Base-by-base conservation (phyloP, 2,329 filamentous ascomycete genomes). In the Paraphaeosphaeria sporulosa region DNA sequence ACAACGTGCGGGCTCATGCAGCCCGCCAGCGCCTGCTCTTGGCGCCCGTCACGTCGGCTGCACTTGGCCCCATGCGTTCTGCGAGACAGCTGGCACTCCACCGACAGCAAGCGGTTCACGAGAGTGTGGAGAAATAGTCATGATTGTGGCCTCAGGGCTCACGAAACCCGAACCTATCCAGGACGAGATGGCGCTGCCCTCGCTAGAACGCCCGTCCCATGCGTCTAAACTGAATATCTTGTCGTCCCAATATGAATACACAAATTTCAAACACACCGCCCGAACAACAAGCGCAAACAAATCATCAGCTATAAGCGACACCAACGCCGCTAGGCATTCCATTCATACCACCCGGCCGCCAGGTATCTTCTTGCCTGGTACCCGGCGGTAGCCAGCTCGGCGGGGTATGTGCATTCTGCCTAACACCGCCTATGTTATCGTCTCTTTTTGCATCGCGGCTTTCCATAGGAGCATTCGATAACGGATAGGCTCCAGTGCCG, bases 301-400 rank as follows among this genome's bases (percentile, higher is more conserved):
- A 55, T 49, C 36, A 15, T 58, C 49, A 67, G 13, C 60, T 63
- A 34, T 64, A 72, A 47, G 63, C 67, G 60, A 75, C 71, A 40
- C 67, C 71, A 53, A 75, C 66, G 32, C 64, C 66, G n/a, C 62
- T 62, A 34, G 64, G 50, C 46, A 63, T 66, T 5, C 69, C 66
- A 53, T 68, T 70, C 40, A 68, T 68, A 1, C 68, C 68, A 53
- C 69, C 67, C 6, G 71, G 65, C 48, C 72, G 69, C 94, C 93
- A 97, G 2, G 92, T 96, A 54, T 93, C 90, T 75, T 96, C 91
- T 76, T 94, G 91, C 73, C 88, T 93, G 1, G 92, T 96, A 8
- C 93, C 92, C 0, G 90, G 89, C 19, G 90, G 86, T 60, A 96
- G 80, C 87, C 91, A 94, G 25, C 78, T 76, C 40, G 78, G 73